phyloP scores from a whole-genome alignment of 2,329 filamentous ascomycete species.

The Colletotrichum higginsianum region DNA sequence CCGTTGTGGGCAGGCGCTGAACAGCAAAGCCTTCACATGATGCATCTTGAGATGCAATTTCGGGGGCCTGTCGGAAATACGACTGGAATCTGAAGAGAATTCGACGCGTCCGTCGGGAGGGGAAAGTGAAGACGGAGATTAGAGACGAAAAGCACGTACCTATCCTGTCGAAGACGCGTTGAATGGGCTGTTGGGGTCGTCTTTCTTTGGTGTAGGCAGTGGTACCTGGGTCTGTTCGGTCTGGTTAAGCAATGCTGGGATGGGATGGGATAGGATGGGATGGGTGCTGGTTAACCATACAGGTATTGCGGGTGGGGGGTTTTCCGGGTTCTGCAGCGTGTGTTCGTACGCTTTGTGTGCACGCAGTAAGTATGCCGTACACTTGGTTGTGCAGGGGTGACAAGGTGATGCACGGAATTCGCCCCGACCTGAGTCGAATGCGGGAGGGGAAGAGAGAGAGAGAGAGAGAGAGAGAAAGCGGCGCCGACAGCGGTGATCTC shows the following conservation, averaged over 20 bases:
- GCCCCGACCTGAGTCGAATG: slow-evolving; percentile 19
- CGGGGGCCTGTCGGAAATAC: slow-evolving; percentile 36
- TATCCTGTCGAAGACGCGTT: slow-evolving; percentile 27
- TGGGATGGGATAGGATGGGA: too few species aligned
- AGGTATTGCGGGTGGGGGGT: not conserved
- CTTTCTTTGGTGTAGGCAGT: not conserved
- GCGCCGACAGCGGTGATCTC: slow-evolving; percentile 14
- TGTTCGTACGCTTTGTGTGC: not conserved
- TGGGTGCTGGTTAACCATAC: slow-evolving; percentile 3
- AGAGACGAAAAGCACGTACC: slow-evolving; percentile 35
- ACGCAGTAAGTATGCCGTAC: not conserved
- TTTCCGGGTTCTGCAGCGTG: slow-evolving; percentile 35
- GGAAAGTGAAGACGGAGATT: slow-evolving; percentile 23
- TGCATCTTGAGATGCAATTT: slow-evolving; percentile 41
- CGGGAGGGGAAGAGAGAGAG: not conserved
- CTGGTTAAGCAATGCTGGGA: slow-evolving; percentile 2
- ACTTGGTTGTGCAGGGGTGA: slow-evolving; percentile 31
- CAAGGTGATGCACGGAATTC: slow-evolving; percentile 29
- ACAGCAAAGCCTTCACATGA: slow-evolving; percentile 40
- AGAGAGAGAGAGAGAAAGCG: too few species aligned
- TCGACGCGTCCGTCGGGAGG: not conserved
- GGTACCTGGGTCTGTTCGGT: not conserved
- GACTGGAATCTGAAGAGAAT: slow-evolving; percentile 13
- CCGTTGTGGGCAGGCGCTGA: slow-evolving; percentile 37
- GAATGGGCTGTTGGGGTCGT: not conserved